Evolutionary conservation across 164 flowering plant genomes (phyloP), one percentile per base, ranked within the genome.

Genomic region (Magnolia officinalis): DNA sequence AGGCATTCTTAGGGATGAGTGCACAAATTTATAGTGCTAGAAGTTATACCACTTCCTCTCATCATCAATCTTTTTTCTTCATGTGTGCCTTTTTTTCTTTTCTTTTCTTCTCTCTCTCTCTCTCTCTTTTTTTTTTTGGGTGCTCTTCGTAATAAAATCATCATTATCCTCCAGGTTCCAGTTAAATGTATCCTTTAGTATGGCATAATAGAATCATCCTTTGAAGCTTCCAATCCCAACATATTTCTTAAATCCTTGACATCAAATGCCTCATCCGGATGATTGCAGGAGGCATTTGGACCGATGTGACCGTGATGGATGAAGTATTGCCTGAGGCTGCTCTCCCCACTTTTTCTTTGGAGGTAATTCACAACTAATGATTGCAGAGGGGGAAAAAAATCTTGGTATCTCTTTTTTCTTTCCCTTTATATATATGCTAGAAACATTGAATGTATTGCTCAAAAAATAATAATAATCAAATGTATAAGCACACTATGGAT

Each of bases 241-340:
- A 29, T 29, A 67, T 52, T 21, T 55, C 65, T 58, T 11, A 10
- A 55, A 49, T n/a, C 45, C 14, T 50, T 19, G 55, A 49, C 16
- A 2, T 70, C 20, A 64, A 70, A 37, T 24, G 18, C 20, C 63
- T 6, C 11, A 45, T n/a, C 10, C 9, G 76, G 59, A 70, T 75
- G 21, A 51, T 71, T 88, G 80, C 90, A 96, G 98, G 91, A 78
- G 80, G 83, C 71, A 82, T 92, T 74, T 96, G 99, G 99, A 86
- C 63, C 50, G 94, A 96, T 81, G 89, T 93, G 77, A 83, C 85
- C 20, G 76, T 88, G 76, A 82, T 96, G 87, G 97, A 91, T 81
- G 93, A 94, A 82, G 97, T 92, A 19, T 83, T 96, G 76, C 90
- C 89, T 78, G 98, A 93, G 77, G 96, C 98, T 81, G 84, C 81